Base-by-base conservation (phyloP, 2,329 filamentous ascomycete genomes). In the Aspergillus uvarum region DNA sequence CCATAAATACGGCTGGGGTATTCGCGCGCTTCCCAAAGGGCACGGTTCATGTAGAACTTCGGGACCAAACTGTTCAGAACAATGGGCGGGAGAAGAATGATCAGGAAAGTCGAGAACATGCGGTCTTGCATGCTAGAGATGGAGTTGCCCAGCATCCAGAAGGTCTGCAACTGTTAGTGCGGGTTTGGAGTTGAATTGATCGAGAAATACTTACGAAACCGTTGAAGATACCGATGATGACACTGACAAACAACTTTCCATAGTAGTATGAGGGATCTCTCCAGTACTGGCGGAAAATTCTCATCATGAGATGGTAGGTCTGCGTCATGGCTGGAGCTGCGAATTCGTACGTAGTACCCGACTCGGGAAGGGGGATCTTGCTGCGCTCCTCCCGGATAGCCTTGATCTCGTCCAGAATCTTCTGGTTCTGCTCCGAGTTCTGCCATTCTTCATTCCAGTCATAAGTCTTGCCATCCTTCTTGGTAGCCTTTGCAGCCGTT, bases 401-500 rank as follows among this genome's bases (percentile, higher is more conserved):
- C 47, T 87, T 80, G 58, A 93, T 92, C 67, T 92, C 88, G 11
- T 83, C 75, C 5, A 87, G 74, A 19, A 91, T 77, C 1, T 76
- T 72, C 35, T 80, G 77, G 61, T 85, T 85, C 68, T 92, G 82
- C 11, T 84, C 77, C 0, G 88, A 91, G 49, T 83, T 83, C 26
- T 79, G 77, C 90, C 90, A 93, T 70, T 91, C 88, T 38, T 90
- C 83, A 69, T 89, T 88, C 90, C 90, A 93, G 69, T 92, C 82
- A 48, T 90, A 76, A 32, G 76, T 77, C 56, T 79, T 83, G 44
- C 85, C 86, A 51, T 87, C 80, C 44, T 71, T 77, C 58, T 82
- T 81, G 11, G 78, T 76, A 11, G 81, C 81, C 65, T 86, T 87
- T 0, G 85, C 85, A 2, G 85, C 85, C 3, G 86, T 87, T 69